Evolutionary conservation across 148 eudicot species (phyloP).

Genomic region (Simmondsia chinensis): DNA sequence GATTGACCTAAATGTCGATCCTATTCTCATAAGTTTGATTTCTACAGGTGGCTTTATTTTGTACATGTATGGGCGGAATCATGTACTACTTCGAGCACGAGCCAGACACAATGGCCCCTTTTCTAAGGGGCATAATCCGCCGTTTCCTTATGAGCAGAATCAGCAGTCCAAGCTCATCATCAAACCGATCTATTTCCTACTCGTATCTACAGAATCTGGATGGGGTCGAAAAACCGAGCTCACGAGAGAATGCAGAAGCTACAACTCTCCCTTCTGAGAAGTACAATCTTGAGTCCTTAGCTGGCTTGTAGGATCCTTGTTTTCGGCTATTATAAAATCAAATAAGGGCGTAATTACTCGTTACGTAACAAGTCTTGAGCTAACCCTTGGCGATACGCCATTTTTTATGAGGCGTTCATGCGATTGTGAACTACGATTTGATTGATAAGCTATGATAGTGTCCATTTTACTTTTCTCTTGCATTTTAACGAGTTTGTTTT

Average conservation of each 20-base stretch:
- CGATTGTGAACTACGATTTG: too few relatives aligned
- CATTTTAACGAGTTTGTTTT: too few relatives aligned
- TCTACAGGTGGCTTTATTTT: constrained; percentile 77
- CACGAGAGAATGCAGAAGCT: constrained; percentile 23
- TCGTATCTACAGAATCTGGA: constrained; percentile 57
- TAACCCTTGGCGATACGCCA: too few relatives aligned
- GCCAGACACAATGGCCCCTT: constrained; percentile 95
- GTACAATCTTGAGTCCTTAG: constrained; percentile 79
- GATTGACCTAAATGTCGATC: too few relatives aligned
- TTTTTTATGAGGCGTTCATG: too few relatives aligned
- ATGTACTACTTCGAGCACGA: constrained; percentile 93
- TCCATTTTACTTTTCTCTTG: too few relatives aligned
- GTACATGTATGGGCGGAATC: constrained; percentile 92
- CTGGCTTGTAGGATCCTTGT: too few relatives aligned
- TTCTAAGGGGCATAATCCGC: constrained; percentile 73
- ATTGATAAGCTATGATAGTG: too few relatives aligned
- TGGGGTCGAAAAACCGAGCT: constrained; percentile 40
- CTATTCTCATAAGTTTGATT: too few relatives aligned
- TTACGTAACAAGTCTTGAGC: too few relatives aligned
- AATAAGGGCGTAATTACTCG: too few relatives aligned
- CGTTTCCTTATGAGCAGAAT: constrained; percentile 89
- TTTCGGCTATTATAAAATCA: too few relatives aligned
- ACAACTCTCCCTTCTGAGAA: constrained; percentile 38
- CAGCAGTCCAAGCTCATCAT: constrained; percentile 57
- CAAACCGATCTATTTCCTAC: constrained; percentile 49